Base-by-base conservation (phyloP, 2,329 filamentous ascomycete species). In the Thelonectria blattea region DNA sequence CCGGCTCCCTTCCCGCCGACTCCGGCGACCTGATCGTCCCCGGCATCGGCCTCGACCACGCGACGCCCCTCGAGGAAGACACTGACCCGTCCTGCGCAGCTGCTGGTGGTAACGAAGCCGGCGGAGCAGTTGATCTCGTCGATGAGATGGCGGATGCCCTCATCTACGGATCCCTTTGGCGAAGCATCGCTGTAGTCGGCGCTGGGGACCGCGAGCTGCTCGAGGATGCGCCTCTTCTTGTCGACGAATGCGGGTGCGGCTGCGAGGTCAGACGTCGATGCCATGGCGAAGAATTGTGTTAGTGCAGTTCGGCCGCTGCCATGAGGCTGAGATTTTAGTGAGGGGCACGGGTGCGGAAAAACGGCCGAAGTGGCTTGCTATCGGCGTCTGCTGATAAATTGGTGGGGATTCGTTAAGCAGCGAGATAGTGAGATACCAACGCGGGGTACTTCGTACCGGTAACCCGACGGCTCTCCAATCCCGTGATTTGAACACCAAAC, bases 81-180 rank as follows among this genome's bases (percentile, higher is more conserved):
- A 65, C 91, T 93, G 48, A 96, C 85, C 53, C 94, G 83, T 1
- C 94, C 94, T 2, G 92, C 91, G 74, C 94, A 98, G 75, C 93
- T 97, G 77, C 93, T 97, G 3, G 93, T 97, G 2, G 94, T 97
- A 34, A 96, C 92, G 42, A 93, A 85, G 1, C 91, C 92, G 1
- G 88, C 84, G 6, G 89, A 72, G 1, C 70, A 74, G 75, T 98
- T 98, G 73, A 98, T 89, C 66, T 90, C 87, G 52, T 84, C 82
- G 62, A 98, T 93, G 55, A 97, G 80, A 20, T 88, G 83, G 48
- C 89, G 85, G 66, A 98, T 93, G 1, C 88, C 90, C 49, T 80
- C 85, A 74, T 98, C 94, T 18, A 98, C 85, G 1, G 88, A 90
- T 15, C 93, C 94, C 79, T 97, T 97, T 3, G 94, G 93, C 1